Evolutionary conservation across 208 protist genomes (phyloP).

Genomic region (Leishmania arabica): DNA sequence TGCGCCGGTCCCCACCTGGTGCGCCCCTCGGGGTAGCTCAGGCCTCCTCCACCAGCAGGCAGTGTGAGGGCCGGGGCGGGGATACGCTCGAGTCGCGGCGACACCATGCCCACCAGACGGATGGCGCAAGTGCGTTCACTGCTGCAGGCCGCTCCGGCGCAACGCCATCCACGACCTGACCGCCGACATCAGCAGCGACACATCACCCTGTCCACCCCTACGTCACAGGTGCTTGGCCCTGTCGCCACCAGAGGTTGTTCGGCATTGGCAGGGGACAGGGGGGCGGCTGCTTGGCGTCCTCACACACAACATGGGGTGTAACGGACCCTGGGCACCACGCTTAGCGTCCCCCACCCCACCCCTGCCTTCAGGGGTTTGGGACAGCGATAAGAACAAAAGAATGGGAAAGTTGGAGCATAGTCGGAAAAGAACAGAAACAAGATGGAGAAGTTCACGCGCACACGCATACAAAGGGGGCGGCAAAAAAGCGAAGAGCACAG

Average conservation of each 20-base stretch:
- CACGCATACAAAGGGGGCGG: slow-evolving; percentile 5
- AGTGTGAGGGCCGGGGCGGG: not conserved
- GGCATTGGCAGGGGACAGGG: not conserved
- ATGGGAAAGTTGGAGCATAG: slow-evolving; percentile 14
- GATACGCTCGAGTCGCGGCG: not conserved
- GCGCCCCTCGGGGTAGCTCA: not conserved
- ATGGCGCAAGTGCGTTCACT: not conserved
- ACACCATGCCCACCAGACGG: not conserved
- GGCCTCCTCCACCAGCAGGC: not conserved
- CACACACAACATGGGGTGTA: no score
- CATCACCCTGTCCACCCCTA: not conserved
- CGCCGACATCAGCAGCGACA: not conserved
- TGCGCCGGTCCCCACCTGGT: no score
- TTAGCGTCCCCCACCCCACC: not conserved
- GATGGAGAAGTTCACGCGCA: slow-evolving; percentile 16
- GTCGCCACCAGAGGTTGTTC: not conserved
- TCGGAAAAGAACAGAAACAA: slow-evolving; percentile 7
- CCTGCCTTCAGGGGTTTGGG: not conserved
- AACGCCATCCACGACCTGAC: not conserved
- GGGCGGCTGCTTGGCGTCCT: not conserved
- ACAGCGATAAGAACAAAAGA: not conserved
- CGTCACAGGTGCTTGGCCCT: not conserved
- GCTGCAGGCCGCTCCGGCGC: not conserved
- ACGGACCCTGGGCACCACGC: not conserved
- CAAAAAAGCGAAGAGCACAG: not conserved